Evolutionary conservation across 2,329 filamentous ascomycete species (phyloP).

Genomic region (Akanthomyces dipterigenus): DNA sequence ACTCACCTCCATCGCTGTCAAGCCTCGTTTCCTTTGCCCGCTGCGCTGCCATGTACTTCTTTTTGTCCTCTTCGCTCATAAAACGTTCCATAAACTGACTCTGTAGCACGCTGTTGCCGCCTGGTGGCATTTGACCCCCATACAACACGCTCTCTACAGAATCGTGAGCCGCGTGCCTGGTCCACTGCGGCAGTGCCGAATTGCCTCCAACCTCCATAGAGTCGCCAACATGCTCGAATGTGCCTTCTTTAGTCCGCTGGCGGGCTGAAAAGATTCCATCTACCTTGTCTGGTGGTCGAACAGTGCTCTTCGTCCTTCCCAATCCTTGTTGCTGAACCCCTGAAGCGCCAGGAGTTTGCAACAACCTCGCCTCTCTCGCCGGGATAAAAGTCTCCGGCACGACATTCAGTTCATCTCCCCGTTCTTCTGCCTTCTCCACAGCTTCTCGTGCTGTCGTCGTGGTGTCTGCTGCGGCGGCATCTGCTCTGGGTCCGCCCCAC

Average conservation of each 20-base stretch:
- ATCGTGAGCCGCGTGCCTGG: slow-evolving; percentile 30
- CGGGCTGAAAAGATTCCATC: slow-evolving; percentile 74
- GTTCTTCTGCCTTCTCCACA: slow-evolving; percentile 70
- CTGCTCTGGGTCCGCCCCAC: slow-evolving; percentile 89
- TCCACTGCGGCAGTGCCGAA: slow-evolving; percentile 18
- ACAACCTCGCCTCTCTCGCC: slow-evolving; percentile 42
- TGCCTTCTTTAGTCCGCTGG: slow-evolving; percentile 59
- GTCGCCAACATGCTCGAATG: slow-evolving; percentile 64
- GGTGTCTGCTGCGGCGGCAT: slow-evolving; percentile 73
- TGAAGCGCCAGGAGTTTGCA: slow-evolving; percentile 17
- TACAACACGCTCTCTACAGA: slow-evolving; percentile 64
- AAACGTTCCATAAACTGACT: slow-evolving; percentile 66
- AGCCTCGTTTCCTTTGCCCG: slow-evolving; percentile 26
- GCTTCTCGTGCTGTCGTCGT: slow-evolving; percentile 73
- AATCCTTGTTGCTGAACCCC: slow-evolving; percentile 27
- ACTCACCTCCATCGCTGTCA: neutral
- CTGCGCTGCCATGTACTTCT: slow-evolving; percentile 66
- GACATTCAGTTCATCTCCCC: slow-evolving; percentile 83
- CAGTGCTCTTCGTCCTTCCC: slow-evolving; percentile 44
- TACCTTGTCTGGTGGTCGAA: slow-evolving; percentile 67
- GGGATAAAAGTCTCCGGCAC: slow-evolving; percentile 77
- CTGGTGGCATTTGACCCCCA: slow-evolving; percentile 47
- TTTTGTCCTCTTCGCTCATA: slow-evolving; percentile 70
- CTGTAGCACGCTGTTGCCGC: slow-evolving; percentile 44
- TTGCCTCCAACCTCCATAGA: slow-evolving; percentile 29